Base-by-base conservation (phyloP, 495 filamentous ascomycete genomes). In the Podospora comata region DNA sequence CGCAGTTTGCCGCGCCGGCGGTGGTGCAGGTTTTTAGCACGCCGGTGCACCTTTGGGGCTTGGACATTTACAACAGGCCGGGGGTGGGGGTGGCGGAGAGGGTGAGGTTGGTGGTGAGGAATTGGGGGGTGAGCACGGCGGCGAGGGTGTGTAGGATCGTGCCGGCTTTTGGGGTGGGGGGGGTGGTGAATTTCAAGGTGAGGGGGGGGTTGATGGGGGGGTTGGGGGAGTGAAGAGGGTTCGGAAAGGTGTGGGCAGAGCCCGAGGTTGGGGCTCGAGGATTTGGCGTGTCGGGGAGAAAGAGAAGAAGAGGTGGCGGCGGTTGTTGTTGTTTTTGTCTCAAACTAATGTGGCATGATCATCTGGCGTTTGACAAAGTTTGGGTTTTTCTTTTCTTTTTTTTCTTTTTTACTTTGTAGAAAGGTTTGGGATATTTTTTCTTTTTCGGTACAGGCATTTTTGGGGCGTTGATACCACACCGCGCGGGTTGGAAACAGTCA, bases 81-180 rank as follows among this genome's bases (percentile, higher is more conserved):
- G 81, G 78, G 78, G 9, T 59, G 66, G 65, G 19, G 19, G 74
- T 70, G 3, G 88, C 84, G 57, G 87, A 90, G 4, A 83, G 94
- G 55, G 84, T 84, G 79, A 70, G 78, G 18, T 85, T 87, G 60
- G 88, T 97, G 15, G 81, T 84, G 62, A 84, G 85, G 75, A 93
- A 97, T 74, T 97, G 93, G 85, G 81, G 84, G 27, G 83, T 90
- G 9, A 96, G 92, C 73, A 87, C 86, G 55, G 83, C 85, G 73
- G 94, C 94, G 70, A 83, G 95, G 62, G 91, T 97, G 82, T 91
- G 90, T 55, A 88, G 95, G 80, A 97, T 97, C 72, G 85, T 98
- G 28, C 94, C 95, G 61, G 94, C 94, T 19, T 97, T 97, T 85
- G 94, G 94, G 30, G 81, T 97, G 58, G 94, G 94, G 1, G 94